Conservation (phyloP, 2,329 filamentous ascomycete species). For the Penicillium hordei region DNA sequence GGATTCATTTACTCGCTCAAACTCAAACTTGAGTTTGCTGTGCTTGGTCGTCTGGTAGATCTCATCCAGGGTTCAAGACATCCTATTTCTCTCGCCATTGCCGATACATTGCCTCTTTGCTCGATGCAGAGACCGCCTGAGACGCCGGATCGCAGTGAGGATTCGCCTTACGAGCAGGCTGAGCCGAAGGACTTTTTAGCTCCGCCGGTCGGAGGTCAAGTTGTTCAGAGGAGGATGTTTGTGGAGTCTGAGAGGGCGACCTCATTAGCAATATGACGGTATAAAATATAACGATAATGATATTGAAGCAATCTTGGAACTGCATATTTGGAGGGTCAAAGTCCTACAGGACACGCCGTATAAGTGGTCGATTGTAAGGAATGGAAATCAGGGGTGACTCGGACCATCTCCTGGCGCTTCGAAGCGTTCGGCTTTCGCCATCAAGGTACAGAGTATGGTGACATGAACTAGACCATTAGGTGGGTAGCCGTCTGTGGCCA, state of each 20-base stretch:
- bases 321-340: background rate
- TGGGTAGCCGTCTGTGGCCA: conserved; percentile 7
- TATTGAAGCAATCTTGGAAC: background rate
- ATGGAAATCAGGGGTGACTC: background rate
- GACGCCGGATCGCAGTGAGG: conserved; percentile 10
- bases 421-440: background rate
- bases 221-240: conserved; percentile 15
- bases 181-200: conserved; percentile 15
- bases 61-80: conserved; percentile 34
- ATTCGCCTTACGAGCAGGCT: conserved; percentile 3
- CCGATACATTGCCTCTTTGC: conserved; percentile 26
- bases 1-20: conserved; percentile 41
- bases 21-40: conserved; percentile 57
- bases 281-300: background rate
- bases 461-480: background rate
- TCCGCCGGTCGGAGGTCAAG: background rate
- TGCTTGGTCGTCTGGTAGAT: conserved; percentile 51
- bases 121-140: conserved; percentile 17
- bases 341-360: background rate
- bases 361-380: too few species aligned
- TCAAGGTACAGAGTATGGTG: background rate
- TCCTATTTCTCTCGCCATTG: conserved; percentile 22
- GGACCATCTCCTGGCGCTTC: background rate
- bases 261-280: background rate
- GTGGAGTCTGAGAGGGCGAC: conserved; percentile 7